Base-by-base conservation (phyloP, 148 eudicot genomes). In the Chenopodium suecicum region DNA sequence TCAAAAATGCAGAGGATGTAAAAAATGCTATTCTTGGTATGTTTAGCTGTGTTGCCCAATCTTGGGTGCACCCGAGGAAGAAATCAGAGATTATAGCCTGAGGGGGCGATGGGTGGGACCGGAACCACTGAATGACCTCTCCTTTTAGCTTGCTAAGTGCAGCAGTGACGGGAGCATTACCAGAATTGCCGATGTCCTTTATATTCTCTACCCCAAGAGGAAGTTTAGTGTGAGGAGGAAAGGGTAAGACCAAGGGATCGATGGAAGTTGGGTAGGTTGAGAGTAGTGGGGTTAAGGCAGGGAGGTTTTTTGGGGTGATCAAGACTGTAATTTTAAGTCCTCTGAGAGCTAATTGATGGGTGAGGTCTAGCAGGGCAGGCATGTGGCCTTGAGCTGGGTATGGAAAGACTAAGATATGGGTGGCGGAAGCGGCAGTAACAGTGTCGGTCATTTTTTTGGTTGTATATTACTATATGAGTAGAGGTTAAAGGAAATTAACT, bases 351-450 rank as follows among this genome's bases (percentile, higher is more conserved):
- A 94, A 83, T 67, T 84, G 87, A 81, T 82, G 90, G 41, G 92
- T 82, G 1, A 92, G 82, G 81, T 94, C 95, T 13, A 92, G 90
- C 73, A 91, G 81, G 9, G 91, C 80, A 1, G 92, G 88, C 80
- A 91, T 88, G 81, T 94, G 95, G 47, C 98, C 94, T 80, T 86
- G 90, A 1, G 94, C 91, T 9, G 97, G 94, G 81, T 54, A 90
- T 25, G 98, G 98, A 65, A 89, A 83, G n/a, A 89, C 81, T 0
- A 94, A 78, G 19, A 92, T 70, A 81, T 94, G 94, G 76, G 80
- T 72, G 31, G 67, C 10, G 34, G 75, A 9, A 9, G 64, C 4
- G 50, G 65, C 11, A 1, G 44, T 4, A 16, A 75, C 1, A 9
- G 31, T 56, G 32, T 34, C 9, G 41, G 77, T 41, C 78, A 75